phyloP scores from a whole-genome alignment of 768 basidiomycete species.

The Boletus edulis region DNA sequence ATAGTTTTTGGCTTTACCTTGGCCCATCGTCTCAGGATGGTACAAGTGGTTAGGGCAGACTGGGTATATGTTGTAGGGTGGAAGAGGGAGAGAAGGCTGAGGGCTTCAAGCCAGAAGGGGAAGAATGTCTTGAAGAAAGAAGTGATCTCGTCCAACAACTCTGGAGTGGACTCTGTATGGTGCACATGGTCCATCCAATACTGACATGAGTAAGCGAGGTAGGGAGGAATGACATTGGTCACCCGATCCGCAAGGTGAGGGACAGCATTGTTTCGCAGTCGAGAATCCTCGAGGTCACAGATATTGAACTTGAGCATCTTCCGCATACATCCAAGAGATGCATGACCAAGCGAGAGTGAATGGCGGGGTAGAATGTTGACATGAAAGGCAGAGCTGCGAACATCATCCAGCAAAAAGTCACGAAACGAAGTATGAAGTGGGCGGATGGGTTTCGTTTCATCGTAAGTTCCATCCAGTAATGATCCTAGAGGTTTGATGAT shows the following conservation, averaged over 20 bases:
- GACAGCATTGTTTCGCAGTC: slow-evolving; percentile 28
- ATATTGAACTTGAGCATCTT: slow-evolving; percentile 38
- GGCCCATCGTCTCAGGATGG: slow-evolving; percentile 12
- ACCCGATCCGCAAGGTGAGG: slow-evolving; percentile 16
- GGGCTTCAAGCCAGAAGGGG: slow-evolving; percentile 39
- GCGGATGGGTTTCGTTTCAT: slow-evolving; percentile 20
- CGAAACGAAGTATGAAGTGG: slow-evolving; percentile 36
- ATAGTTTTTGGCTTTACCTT: slow-evolving; percentile 6
- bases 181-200: slow-evolving; percentile 36
- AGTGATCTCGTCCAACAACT: slow-evolving; percentile 14
- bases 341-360: slow-evolving; percentile 20
- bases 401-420: slow-evolving; percentile 30
- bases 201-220: slow-evolving; percentile 36
- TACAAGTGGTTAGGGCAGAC: slow-evolving; percentile 12
- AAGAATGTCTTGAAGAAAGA: slow-evolving; percentile 25
- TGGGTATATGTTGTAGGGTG: slow-evolving; percentile 3
- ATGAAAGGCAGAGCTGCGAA: slow-evolving; percentile 23
- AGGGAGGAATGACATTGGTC: slow-evolving; percentile 23
- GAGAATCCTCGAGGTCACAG: slow-evolving; percentile 35
- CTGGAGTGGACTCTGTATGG: slow-evolving; percentile 4
- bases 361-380: slow-evolving; percentile 12
- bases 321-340: slow-evolving; percentile 32
- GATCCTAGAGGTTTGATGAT: slow-evolving; percentile 22
- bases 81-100: slow-evolving; percentile 20
- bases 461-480: slow-evolving; percentile 18